Conservation (phyloP, 2,329 filamentous ascomycete genomes). For the Fusarium paranaense region DNA sequence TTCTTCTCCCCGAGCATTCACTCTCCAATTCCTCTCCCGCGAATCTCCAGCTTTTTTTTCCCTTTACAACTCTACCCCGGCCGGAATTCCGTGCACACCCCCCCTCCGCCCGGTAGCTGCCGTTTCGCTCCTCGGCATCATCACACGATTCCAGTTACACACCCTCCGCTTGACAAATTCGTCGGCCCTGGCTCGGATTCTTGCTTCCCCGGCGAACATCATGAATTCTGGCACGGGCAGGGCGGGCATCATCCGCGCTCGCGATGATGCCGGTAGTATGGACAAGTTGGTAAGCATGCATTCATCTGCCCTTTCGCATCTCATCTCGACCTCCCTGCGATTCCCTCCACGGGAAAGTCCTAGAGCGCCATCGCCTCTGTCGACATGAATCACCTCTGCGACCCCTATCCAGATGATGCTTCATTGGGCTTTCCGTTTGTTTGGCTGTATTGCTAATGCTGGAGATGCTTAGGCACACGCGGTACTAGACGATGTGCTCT, state of each 20-base stretch:
- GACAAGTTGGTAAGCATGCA: slow-evolving; percentile 69
- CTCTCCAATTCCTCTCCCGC: background rate
- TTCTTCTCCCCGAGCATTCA: background rate
- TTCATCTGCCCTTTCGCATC: slow-evolving; percentile 18
- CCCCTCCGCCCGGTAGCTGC: slow-evolving; percentile 45
- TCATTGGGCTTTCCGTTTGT: slow-evolving; percentile 3
- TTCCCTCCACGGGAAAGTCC: slow-evolving; percentile 7
- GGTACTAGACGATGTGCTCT: slow-evolving; percentile 79
- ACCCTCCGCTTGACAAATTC: slow-evolving; percentile 44
- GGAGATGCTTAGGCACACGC: slow-evolving; percentile 64
- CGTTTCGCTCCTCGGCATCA: slow-evolving; percentile 47
- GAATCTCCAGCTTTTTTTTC: slow-evolving; percentile 6
- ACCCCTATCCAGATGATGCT: slow-evolving; percentile 20
- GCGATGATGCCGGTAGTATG: slow-evolving; percentile 64
- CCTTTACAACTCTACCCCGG: slow-evolving; percentile 32
- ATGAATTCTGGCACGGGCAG: slow-evolving; percentile 62
- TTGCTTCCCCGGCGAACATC: slow-evolving; percentile 39
- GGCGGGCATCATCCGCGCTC: slow-evolving; percentile 68
- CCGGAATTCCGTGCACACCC: slow-evolving; percentile 42
- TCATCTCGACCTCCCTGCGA: slow-evolving; percentile 20
- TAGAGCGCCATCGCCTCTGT: slow-evolving; percentile 15
- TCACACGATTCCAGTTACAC: slow-evolving; percentile 51
- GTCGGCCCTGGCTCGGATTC: slow-evolving; percentile 43
- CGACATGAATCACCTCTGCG: slow-evolving; percentile 17
- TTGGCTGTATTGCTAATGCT: slow-evolving; percentile 28